phyloP scores from a whole-genome alignment of 2,329 filamentous ascomycete species.

The Metarhizium humberi region DNA sequence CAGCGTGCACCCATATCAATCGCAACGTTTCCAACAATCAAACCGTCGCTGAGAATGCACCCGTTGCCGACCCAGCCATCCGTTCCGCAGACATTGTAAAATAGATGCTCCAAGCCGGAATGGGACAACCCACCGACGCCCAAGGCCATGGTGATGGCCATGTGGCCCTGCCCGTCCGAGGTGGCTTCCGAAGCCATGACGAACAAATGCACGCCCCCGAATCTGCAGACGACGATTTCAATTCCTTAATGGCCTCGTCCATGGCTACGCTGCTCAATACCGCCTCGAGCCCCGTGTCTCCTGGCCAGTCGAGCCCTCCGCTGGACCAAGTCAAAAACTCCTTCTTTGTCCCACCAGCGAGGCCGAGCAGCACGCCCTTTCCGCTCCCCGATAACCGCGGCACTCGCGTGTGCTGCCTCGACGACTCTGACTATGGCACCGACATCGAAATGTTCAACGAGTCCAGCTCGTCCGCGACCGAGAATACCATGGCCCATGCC shows the following conservation, averaged over 20 bases:
- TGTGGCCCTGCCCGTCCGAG: slow-evolving; percentile 4
- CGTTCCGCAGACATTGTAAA: not conserved
- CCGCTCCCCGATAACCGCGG: slow-evolving; percentile 41
- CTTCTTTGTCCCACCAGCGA: slow-evolving; percentile 25
- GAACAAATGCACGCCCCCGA: not conserved
- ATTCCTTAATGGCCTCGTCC: slow-evolving; percentile 26
- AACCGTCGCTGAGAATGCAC: slow-evolving; percentile 6
- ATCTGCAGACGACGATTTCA: slow-evolving; percentile 22
- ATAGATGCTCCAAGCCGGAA: not conserved
- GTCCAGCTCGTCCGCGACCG: slow-evolving; percentile 9
- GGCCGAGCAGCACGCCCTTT: slow-evolving; percentile 53
- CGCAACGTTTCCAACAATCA: not conserved
- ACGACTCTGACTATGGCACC: slow-evolving; percentile 13
- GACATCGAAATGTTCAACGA: slow-evolving; percentile 6
- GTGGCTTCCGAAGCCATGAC: slow-evolving; percentile 7
- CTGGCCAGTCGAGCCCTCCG: slow-evolving; percentile 42
- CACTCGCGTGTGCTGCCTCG: slow-evolving; percentile 18
- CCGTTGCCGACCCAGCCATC: not conserved
- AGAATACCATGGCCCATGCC: slow-evolving; percentile 10
- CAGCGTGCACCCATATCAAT: not conserved
- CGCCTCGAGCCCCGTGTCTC: slow-evolving; percentile 45
- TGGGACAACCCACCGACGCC: slow-evolving; percentile 3
- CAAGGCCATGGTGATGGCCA: slow-evolving; percentile 2
- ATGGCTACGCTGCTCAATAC: slow-evolving; percentile 27
- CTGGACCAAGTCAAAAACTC: slow-evolving; percentile 35